Percentiles rank a stretch among this genome's conserved stretches.
These are phyloP conservation scores for Parascedosporium putredinis DNA, from an alignment of 2,329 filamentous ascomycete species.

Conservation along the genomic window DNA sequence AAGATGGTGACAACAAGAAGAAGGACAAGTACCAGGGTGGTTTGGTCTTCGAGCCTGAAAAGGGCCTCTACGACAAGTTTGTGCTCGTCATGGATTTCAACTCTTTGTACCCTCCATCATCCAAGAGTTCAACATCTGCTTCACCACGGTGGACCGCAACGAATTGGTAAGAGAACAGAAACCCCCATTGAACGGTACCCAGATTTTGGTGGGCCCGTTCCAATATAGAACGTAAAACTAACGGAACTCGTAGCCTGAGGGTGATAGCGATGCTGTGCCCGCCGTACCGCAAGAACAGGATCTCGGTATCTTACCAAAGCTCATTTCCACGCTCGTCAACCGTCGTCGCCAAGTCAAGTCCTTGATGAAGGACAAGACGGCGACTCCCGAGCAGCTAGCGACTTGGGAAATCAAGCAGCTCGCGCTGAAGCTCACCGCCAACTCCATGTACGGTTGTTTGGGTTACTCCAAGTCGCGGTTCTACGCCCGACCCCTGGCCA, in stretches of 20 bases:
- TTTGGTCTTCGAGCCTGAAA: slow-evolving; percentile 95
- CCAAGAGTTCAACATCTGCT: slow-evolving; percentile 99
- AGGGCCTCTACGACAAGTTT: slow-evolving; percentile 95
- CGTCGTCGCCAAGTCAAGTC: slow-evolving; percentile 88
- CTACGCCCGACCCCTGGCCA: slow-evolving; percentile 87
- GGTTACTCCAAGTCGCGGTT: slow-evolving; percentile 96
- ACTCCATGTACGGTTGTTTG: slow-evolving; percentile 98
- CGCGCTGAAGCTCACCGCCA: slow-evolving; percentile 92
- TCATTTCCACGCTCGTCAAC: slow-evolving; percentile 85
- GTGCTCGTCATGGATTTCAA: slow-evolving; percentile 99
- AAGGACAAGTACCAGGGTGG: slow-evolving; percentile 99
- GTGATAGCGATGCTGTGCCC: slow-evolving; percentile 80
- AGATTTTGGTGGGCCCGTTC: too few relatives aligned
- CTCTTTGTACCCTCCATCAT: slow-evolving; percentile 96
- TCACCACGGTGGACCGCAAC: slow-evolving; percentile 84
- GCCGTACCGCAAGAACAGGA: slow-evolving; percentile 71
- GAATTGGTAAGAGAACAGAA: slow-evolving; percentile 47
- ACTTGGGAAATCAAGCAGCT: slow-evolving; percentile 98
- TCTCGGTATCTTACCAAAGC: slow-evolving; percentile 75
- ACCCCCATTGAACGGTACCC: too few relatives aligned
- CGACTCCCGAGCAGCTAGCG: slow-evolving; percentile 74
- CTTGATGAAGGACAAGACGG: slow-evolving; percentile 88
- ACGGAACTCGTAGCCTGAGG: slow-evolving; percentile 17
- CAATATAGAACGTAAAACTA: too few relatives aligned
- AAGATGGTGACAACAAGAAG: slow-evolving; percentile 58